Base-by-base conservation (phyloP, 345 rosid species). In the Eucalyptus pumila region DNA sequence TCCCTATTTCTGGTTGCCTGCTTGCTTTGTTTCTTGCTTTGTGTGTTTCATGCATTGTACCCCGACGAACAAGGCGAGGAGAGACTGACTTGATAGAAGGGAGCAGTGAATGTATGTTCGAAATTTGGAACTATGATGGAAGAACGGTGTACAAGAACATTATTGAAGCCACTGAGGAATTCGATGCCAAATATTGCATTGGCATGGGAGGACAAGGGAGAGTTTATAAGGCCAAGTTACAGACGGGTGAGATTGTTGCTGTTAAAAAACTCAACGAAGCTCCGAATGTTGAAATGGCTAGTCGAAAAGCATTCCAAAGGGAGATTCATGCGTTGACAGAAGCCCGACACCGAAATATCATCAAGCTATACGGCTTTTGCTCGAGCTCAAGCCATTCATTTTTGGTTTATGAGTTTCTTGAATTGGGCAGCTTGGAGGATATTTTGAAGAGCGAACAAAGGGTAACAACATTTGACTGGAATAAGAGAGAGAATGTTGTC, bases 281-380 rank as follows among this genome's bases (percentile, higher is more conserved):
- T 3, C 67, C 15, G 6, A 40, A 81, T 11, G 51, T 56, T 8
- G 90, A 62, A n/a, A 49, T 27, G 24, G 48, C 23, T 3, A 14
- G 48, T 7, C 80, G 23, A n/a, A 91, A 90, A 56, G 92, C 89
- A 7, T 93, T 94, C 9, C 11, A 76, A 56, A 92, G 90, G 10
- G 95, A 94, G 80, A 91, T 92, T 8, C 56, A 30, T 16, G 88
- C 90, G 9, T 89, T 93, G 42, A 87, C 90, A 4, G 89, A 90
- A 19, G 90, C 92, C 47, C 89, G 91, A n/a, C 95, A 94, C n/a
- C 91, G 93, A 3, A 93, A 91, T 34, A 86, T 94, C 7, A 92
- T 94, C 49, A 91, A 91, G 65, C 88, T 92, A 3, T 62, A 86
- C 23, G 93, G 93, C 2, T 93, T 91, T 52, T 94, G 93, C 58